Base-by-base conservation (phyloP, 805 yeast genomes). In the Yarrowia divulgata region DNA sequence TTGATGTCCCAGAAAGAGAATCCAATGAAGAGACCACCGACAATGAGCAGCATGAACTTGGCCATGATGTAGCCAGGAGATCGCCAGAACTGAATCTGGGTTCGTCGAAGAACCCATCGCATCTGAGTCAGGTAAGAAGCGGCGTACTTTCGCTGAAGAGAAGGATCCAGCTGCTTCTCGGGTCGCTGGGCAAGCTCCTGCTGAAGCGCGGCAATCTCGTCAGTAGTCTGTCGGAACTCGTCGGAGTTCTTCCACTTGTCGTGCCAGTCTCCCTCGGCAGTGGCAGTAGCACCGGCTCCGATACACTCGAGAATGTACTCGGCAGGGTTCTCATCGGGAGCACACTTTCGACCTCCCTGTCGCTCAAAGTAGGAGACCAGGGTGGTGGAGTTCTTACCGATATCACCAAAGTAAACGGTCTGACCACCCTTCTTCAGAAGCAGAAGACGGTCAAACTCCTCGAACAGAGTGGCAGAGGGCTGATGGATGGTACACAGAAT, bases 361-460 rank as follows among this genome's bases (percentile, higher is more conserved):
- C 83, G 83, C 79, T 90, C 93, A 75, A 90, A 90, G 77, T 90
- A 90, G 69, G 81, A 77, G 55, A 88, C 84, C 77, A 90, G 81
- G 2, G 87, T 81, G 46, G 73, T 70, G 66, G 90, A 88, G 75
- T 86, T 85, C 70, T 83, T 81, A 72, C 95, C 95, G 74, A 90
- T 86, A 72, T 89, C 93, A 73, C 96, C 96, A 76, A 89, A 90
- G 78, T 90, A 90, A 40, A 89, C 94, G 72, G 93, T 90, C 74
- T 83, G 81, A 72, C 96, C 96, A 77, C 96, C 96, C 72, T 83
- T 85, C 73, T 87, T 87, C 76, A 90, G 81, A 73, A 90, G 84
- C 73, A 89, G 79, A 70, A 88, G 80, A 70, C 91, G 84, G 73
- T 88, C 92, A 73, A 88, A 88, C 75, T 87, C 87, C 75, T 87